phyloP scores from a whole-genome alignment of 331 rosid genomes.

The Pyracantha coccinea region DNA sequence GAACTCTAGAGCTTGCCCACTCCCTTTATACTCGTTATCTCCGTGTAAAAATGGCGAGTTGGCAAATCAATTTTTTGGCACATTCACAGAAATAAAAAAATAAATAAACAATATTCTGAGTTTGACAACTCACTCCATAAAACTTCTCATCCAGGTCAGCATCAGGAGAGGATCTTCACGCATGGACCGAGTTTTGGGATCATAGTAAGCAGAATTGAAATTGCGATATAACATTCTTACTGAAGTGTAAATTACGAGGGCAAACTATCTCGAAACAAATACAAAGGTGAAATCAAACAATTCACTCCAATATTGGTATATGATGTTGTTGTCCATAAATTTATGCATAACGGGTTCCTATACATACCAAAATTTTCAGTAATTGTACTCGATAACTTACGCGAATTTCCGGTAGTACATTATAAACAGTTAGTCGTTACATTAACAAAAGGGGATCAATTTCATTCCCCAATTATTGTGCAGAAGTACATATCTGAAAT shows the following conservation, averaged over 20 bases:
- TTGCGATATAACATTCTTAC: too few species aligned
- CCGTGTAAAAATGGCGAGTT: constrained; percentile 11
- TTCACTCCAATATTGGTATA: neutral
- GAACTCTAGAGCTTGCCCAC: constrained; percentile 43
- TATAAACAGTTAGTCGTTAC: neutral
- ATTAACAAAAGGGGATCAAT: neutral
- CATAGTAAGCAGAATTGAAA: constrained; percentile 27
- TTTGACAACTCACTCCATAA: constrained; percentile 26
- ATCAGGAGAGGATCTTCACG: constrained; percentile 41
- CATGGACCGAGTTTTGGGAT: constrained; percentile 42
- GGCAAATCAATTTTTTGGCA: neutral
- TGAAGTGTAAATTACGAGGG: neutral
- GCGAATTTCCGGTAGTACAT: neutral
- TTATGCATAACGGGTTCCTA: neutral
- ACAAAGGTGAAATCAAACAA: neutral
- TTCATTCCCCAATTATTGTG: neutral
- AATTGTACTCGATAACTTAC: neutral
- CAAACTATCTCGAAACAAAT: neutral
- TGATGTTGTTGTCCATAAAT: neutral
- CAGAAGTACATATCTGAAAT: neutral
- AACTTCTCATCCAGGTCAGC: constrained; percentile 34
- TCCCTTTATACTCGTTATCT: constrained; percentile 31
- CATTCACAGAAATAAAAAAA: neutral
- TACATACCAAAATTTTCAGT: neutral
- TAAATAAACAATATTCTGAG: neutral